A percentile compares a stretch with the other conserved stretches of the same genome.
Conservation (phyloP, 768 basidiomycete genomes). For the Dendrothele bispora region DNA sequence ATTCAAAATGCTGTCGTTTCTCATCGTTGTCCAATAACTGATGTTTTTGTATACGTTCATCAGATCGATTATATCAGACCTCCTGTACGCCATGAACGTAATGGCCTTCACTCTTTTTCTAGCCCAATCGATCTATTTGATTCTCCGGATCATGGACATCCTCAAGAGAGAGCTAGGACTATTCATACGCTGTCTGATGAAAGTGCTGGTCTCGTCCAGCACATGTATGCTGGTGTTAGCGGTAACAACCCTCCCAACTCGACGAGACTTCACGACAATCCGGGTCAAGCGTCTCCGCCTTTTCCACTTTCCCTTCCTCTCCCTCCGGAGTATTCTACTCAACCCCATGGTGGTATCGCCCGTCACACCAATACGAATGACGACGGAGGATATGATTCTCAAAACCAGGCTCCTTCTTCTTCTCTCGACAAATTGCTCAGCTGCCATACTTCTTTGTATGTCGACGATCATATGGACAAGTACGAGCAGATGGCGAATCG, state of each 20-base stretch:
- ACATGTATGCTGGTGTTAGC: too few species aligned
- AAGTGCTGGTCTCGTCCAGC: neutral
- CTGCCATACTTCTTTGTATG: conserved; percentile 40
- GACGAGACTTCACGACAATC: neutral
- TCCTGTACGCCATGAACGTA: conserved; percentile 5
- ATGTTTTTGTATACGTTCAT: neutral
- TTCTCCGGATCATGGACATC: neutral
- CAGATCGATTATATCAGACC: neutral
- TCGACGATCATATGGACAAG: conserved; percentile 37
- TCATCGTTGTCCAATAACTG: neutral
- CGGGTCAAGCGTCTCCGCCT: neutral
- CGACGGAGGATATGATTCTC: neutral
- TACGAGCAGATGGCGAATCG: conserved; percentile 45
- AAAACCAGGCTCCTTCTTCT: too few species aligned
- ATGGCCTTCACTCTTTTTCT: conserved; percentile 1
- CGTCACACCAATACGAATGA: neutral
- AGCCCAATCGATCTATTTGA: conserved; percentile 1
- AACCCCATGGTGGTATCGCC: neutral
- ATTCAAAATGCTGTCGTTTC: neutral
- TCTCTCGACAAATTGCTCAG: conserved; percentile 34
- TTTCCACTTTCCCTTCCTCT: neutral
- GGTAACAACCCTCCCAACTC: too few species aligned
- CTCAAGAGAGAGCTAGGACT: too few species aligned
- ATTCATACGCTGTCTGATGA: neutral
- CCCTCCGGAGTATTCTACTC: too few species aligned